Conservation (phyloP, 1,139 yeast species). For the Geotrichum bryndzae region DNA sequence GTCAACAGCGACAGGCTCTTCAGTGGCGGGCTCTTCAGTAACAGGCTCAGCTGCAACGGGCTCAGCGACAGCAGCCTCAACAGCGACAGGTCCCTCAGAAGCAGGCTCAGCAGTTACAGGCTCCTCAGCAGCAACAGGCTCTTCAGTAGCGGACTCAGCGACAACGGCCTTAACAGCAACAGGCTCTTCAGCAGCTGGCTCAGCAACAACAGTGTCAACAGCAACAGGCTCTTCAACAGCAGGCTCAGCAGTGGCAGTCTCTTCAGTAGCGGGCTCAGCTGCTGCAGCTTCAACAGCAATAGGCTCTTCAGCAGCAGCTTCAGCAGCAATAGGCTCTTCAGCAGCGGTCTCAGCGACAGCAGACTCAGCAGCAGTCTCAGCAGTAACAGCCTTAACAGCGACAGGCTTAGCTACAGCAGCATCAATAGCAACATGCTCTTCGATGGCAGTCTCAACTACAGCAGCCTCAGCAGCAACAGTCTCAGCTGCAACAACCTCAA, state of each 20-base stretch:
- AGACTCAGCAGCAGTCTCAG: neutral
- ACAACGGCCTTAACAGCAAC: neutral
- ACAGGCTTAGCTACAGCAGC: no score
- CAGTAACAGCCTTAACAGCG: no score
- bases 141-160: neutral
- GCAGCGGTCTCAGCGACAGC: no score
- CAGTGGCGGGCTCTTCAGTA: neutral
- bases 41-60: neutral
- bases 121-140: no score
- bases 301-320: neutral
- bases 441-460: slow-evolving; percentile 1
- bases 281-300: neutral
- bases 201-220: neutral
- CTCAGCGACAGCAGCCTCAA: neutral
- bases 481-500: neutral
- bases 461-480: slow-evolving; percentile 1
- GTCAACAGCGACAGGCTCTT: neutral
- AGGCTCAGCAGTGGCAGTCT: neutral
- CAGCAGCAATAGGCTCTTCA: neutral
- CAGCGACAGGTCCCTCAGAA: neutral
- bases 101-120: no score
- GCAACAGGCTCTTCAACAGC: neutral
- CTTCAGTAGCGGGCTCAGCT: neutral
- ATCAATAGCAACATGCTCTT: neutral
- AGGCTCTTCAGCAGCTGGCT: neutral